Percentiles rank a stretch among this genome's conserved stretches.
Evolutionary conservation across 345 rosid species (phyloP).

Genomic region (Trapa bicornis): DNA sequence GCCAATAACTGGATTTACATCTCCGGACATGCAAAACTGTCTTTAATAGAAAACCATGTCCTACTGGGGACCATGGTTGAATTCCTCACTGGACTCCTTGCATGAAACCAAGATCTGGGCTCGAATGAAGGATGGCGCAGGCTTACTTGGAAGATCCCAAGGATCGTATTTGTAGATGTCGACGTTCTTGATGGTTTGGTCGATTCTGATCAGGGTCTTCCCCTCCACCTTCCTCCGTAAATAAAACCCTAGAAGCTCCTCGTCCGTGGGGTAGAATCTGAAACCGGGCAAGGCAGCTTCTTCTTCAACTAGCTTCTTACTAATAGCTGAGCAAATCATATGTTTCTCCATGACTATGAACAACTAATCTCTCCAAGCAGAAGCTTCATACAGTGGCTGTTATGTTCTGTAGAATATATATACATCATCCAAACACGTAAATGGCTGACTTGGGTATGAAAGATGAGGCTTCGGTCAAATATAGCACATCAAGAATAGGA

Average conservation of each 20-base stretch:
- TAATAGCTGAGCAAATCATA: background rate
- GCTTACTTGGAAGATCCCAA: constrained; percentile 45
- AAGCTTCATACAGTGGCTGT: background rate
- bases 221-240: constrained; percentile 28
- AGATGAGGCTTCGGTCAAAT: background rate
- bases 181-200: constrained; percentile 26
- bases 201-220: constrained; percentile 16
- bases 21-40: no score
- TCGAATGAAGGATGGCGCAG: no score
- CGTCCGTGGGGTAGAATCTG: constrained; percentile 38
- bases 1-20: no score
- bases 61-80: no score
- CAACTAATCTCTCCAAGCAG: background rate
- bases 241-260: constrained; percentile 37
- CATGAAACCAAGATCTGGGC: background rate
- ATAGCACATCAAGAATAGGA: background rate
- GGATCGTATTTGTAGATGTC: constrained; percentile 41
- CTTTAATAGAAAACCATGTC: no score
- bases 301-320: constrained; percentile 7
- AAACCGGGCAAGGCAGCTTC: constrained; percentile 31
- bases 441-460: background rate
- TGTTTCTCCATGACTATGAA: no score
- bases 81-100: background rate
- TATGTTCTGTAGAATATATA: no score
- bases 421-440: background rate